phyloP scores from a whole-genome alignment of 2,329 filamentous ascomycete species.

The Apiospora rasikravindrae region DNA sequence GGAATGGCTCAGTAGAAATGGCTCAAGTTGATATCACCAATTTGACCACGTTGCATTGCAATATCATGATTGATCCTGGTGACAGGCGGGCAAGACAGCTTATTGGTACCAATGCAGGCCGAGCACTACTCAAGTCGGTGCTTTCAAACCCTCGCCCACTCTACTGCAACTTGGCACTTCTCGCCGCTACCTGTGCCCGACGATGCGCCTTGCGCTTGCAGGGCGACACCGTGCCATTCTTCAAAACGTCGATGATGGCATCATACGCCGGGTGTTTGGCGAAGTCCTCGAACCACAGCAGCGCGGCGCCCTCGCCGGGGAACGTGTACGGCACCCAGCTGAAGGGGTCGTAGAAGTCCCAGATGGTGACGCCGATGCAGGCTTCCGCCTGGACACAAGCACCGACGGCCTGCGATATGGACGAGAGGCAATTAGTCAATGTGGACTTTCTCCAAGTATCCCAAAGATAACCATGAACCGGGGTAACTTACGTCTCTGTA shows the following conservation, averaged over 20 bases:
- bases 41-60: no score
- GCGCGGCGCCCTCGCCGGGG: constrained; percentile 45
- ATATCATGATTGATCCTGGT: no score
- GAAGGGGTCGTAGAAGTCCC: constrained; percentile 44
- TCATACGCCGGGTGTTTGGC: constrained; percentile 49
- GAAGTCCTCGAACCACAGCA: constrained; percentile 49
- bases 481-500: constrained; percentile 33
- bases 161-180: not conserved
- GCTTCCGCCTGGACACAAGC: constrained; percentile 37
- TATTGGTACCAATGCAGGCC: no score
- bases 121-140: no score
- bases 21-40: no score
- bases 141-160: no score
- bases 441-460: no score
- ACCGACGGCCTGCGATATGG: constrained; percentile 28
- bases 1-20: no score
- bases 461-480: not conserved
- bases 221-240: constrained; percentile 35
- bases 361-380: constrained; percentile 42
- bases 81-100: no score
- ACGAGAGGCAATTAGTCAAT: not conserved
- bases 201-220: constrained; percentile 13
- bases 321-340: constrained; percentile 47
- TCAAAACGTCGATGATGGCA: constrained; percentile 42
- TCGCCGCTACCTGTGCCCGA: not conserved